Evolutionary conservation across 179 eudicot species (phyloP).

Genomic region (Gypsophila paniculata): DNA sequence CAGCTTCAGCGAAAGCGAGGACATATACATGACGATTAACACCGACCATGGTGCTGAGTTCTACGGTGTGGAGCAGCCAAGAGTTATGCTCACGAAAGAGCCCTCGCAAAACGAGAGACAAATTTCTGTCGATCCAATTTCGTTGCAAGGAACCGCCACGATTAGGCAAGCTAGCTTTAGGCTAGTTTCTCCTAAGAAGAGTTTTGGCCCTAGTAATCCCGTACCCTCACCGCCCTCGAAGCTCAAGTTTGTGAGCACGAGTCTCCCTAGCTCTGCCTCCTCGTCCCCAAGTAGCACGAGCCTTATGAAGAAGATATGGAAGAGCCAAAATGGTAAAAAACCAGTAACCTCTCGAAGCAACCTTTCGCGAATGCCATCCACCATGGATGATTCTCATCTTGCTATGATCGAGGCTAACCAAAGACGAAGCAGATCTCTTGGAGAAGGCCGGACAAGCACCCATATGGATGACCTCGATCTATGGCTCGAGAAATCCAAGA

Average conservation of each 20-base stretch:
- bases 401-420: conserved; percentile 40
- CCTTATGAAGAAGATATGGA: conserved; percentile 35
- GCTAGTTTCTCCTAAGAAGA: conserved; percentile 30
- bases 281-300: conserved; percentile 16
- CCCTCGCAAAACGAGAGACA: conserved; percentile 51
- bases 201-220: conserved; percentile 13
- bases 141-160: conserved; percentile 39
- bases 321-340: conserved; percentile 20
- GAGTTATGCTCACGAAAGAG: conserved; percentile 24
- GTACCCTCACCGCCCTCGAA: conserved; percentile 35
- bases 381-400: conserved; percentile 48
- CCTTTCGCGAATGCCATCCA: conserved; percentile 38
- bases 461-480: conserved; percentile 57
- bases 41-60: conserved; percentile 32
- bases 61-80: conserved; percentile 36
- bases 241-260: conserved; percentile 48
- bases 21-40: conserved; percentile 41
- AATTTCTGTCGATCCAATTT: conserved; percentile 71
- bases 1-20: conserved; percentile 34
- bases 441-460: conserved; percentile 43
- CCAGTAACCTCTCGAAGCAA: conserved; percentile 13
- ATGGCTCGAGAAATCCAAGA: conserved; percentile 33
- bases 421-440: conserved; percentile 56
- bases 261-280: conserved; percentile 44
- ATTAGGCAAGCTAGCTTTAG: conserved; percentile 40